A percentile compares a stretch with the other conserved stretches of the same genome.
These are phyloP conservation scores for Perkinsela sp. DNA, from an alignment of 208 protist species.

Conservation along the genomic window DNA sequence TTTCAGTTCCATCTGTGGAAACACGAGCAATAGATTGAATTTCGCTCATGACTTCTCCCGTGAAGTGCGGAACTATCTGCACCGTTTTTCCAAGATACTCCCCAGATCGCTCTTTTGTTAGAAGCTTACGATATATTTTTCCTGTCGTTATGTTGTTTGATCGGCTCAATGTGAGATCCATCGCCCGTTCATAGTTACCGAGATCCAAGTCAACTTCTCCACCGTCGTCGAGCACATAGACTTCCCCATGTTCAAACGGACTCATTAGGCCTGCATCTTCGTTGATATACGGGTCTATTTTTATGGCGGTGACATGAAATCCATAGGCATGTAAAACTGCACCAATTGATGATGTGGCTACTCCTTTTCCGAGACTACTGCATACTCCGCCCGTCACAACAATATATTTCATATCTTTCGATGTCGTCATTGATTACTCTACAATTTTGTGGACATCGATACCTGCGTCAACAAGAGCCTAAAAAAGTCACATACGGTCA, in stretches of 20 bases:
- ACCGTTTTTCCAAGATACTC: conserved; percentile 96
- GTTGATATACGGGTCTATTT: conserved; percentile 98
- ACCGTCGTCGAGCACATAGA: conserved; percentile 95
- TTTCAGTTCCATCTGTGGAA: conserved; percentile 32
- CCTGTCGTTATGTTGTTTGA: conserved; percentile 98
- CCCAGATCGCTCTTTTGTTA: conserved; percentile 81
- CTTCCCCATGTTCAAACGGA: conserved; percentile 89
- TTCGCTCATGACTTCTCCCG: conserved; percentile 56
- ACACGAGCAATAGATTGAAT: conserved; percentile 57
- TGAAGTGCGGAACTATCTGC: conserved; percentile 85
- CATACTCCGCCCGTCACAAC: conserved; percentile 93
- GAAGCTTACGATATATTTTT: conserved; percentile 85
- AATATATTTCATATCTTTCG: conserved; percentile 60
- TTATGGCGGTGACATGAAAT: conserved; percentile 79
- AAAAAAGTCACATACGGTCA: no score
- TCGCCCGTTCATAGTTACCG: conserved; percentile 97
- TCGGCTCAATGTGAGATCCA: conserved; percentile 65
- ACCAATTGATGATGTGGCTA: conserved; percentile 45
- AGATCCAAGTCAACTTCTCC: conserved; percentile 86
- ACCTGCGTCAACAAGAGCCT: no score
- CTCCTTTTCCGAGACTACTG: conserved; percentile 89
- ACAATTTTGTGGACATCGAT: no score
- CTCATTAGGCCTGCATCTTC: conserved; percentile 73
- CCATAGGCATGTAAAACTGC: conserved; percentile 51
- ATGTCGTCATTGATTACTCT: no score